Evolutionary conservation across 176 grass and related monocot genomes (phyloP).

Genomic region (Leersia perrieri): DNA sequence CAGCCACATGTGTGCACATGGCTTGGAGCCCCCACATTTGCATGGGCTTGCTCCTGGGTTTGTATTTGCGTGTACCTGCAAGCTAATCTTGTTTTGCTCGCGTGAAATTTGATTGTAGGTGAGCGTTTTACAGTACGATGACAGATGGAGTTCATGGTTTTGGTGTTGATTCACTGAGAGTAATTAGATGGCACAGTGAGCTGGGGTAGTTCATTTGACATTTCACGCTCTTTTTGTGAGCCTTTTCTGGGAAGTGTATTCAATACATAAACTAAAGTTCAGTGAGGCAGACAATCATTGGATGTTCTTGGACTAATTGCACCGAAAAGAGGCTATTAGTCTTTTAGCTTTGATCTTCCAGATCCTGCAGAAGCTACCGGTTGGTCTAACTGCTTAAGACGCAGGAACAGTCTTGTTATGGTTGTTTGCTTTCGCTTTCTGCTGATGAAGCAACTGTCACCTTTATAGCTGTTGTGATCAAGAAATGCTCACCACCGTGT

Average conservation of each 20-base stretch:
- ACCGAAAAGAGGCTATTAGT: background rate
- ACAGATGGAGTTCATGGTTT: background rate
- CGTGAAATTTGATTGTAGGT: background rate
- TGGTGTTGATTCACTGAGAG: background rate
- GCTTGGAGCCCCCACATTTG: constrained; percentile 29
- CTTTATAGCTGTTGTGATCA: background rate
- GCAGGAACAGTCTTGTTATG: constrained; percentile 23
- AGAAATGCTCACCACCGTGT: constrained; percentile 3
- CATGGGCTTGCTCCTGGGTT: constrained; percentile 27
- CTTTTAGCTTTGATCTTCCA: background rate
- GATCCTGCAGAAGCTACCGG: constrained; percentile 24
- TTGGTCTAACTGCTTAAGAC: constrained; percentile 33
- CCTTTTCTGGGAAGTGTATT: background rate
- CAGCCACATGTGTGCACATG: constrained; percentile 48
- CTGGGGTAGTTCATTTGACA: background rate
- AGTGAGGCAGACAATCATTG: constrained; percentile 15
- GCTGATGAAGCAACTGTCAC: constrained; percentile 6
- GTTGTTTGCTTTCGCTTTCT: constrained; percentile 33
- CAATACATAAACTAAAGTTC: background rate
- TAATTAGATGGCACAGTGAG: background rate
- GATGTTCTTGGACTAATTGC: background rate
- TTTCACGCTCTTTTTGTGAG: background rate
- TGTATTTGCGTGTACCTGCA: constrained; percentile 18
- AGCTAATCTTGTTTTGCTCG: constrained; percentile 10
- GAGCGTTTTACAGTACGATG: background rate